phyloP scores from a whole-genome alignment of 129 eudicot genomes.

The Oenanthe sinensis region DNA sequence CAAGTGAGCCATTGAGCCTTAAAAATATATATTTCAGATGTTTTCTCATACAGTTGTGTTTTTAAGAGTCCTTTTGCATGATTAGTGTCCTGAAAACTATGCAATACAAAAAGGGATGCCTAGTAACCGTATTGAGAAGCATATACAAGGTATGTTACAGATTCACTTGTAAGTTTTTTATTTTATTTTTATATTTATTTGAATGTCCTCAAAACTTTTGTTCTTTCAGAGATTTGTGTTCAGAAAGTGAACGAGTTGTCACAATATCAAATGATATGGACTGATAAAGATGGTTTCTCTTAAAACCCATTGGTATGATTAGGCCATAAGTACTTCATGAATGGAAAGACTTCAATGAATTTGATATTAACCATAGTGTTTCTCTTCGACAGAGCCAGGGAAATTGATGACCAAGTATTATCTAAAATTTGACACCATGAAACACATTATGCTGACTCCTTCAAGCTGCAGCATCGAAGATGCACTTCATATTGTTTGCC shows the following conservation, averaged over 20 bases:
- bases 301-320: slow-evolving; percentile 87
- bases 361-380: slow-evolving; percentile 4
- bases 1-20: slow-evolving; percentile 2
- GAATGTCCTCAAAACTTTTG: slow-evolving; percentile 17
- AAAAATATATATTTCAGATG: slow-evolving; percentile 2
- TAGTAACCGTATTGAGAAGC: slow-evolving; percentile 49
- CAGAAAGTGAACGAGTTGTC: slow-evolving; percentile 87
- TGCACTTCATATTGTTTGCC: slow-evolving; percentile 66
- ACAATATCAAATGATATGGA: slow-evolving; percentile 85
- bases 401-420: slow-evolving; percentile 95
- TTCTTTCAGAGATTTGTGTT: slow-evolving; percentile 68
- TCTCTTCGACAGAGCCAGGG: slow-evolving; percentile 69
- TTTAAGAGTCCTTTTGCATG: slow-evolving; percentile 32
- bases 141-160: slow-evolving; percentile 59
- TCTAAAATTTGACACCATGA: slow-evolving; percentile 92
- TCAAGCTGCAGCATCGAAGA: slow-evolving; percentile 81
- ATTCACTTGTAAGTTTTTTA: slow-evolving; percentile 1
- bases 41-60: slow-evolving; percentile 9
- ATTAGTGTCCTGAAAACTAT: slow-evolving; percentile 81
- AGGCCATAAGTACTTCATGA: slow-evolving; percentile 6
- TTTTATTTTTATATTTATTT: neutral
- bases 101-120: slow-evolving; percentile 59
- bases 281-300: slow-evolving; percentile 88
- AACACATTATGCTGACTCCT: slow-evolving; percentile 78
- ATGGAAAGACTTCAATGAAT: neutral